Base-by-base conservation (phyloP, 768 basidiomycete species). In the Suillus cothurnatus region DNA sequence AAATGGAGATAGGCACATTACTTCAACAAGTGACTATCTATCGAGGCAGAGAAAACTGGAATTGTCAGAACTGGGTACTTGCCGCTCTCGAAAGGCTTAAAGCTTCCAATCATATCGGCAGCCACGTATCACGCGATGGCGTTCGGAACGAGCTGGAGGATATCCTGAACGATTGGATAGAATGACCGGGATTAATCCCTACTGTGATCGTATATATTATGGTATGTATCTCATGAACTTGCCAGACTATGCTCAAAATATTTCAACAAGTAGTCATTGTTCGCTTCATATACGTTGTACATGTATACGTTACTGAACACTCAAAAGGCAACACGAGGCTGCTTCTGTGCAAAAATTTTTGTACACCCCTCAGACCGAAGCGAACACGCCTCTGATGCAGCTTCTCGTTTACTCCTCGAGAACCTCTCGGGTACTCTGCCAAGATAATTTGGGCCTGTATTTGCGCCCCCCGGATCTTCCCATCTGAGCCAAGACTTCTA, bases 21-120 rank as follows among this genome's bases (percentile, higher is more conserved):
- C 66, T 74, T 67, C 63, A 62, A 52, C 74, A 73, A 61, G 70
- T 76, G 4, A 32, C 26, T 61, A 62, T 74, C 21, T 67, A 71
- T 63, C 71, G 69, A n/a, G 69, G 67, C 61, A 73, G 65, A 45
- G 71, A 73, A 66, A 71, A 76, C 47, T 76, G 76, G 76, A 76
- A 76, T 12, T 73, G 70, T 38, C 76, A 76, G 64, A 75, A 26
- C 57, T 76, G 75, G 73, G 72, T 74, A 11, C 69, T 71, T 31
- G 66, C 60, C 5, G 69, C 73, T 7, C 65, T 75, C 1, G 74
- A 74, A 41, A 66, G 65, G 47, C 68, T 77, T 63, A 73, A 59
- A 62, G 61, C 58, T 8, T 62, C 64, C 6, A 65, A 43, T 50
- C 32, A 71, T 56, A 52, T 77, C 53, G 66, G 63, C 28, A 41